These are phyloP conservation scores for Sporothrix pseudoabietina DNA, from an alignment of 2,329 filamentous ascomycete genomes.

Conservation along the genomic window DNA sequence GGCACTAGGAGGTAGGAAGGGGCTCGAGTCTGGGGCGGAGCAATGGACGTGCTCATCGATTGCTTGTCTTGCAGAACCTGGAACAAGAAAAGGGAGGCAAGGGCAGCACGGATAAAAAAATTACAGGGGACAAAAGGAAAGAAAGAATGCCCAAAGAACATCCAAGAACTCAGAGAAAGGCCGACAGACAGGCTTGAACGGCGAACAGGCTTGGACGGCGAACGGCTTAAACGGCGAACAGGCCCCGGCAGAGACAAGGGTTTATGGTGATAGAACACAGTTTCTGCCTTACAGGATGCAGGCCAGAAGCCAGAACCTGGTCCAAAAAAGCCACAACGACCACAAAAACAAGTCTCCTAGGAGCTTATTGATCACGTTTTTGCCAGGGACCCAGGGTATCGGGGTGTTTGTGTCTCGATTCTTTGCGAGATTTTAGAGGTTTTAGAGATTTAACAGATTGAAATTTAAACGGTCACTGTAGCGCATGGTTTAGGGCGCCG, in stretches of 20 bases:
- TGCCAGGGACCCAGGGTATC: background rate
- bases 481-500: background rate
- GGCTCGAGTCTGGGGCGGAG: background rate
- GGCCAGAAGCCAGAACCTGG: constrained; percentile 10
- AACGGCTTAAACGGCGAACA: background rate
- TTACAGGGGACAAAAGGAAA: background rate
- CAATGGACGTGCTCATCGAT: background rate
- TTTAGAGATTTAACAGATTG: background rate
- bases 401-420: background rate
- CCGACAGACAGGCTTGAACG: background rate
- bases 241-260: background rate
- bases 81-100: background rate
- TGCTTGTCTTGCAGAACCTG: constrained; percentile 1
- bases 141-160: background rate
- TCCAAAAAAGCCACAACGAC: background rate
- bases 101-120: background rate
- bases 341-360: background rate
- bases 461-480: background rate
- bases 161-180: background rate
- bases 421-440: background rate
- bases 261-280: background rate
- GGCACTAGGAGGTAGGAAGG: background rate
- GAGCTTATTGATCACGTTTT: background rate
- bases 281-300: constrained; percentile 14
- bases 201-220: background rate